A percentile compares a stretch with the other conserved stretches of the same genome.
phyloP scores from a whole-genome alignment of 1,284 basidiomycete genomes.

The Phenoliferia sp. region DNA sequence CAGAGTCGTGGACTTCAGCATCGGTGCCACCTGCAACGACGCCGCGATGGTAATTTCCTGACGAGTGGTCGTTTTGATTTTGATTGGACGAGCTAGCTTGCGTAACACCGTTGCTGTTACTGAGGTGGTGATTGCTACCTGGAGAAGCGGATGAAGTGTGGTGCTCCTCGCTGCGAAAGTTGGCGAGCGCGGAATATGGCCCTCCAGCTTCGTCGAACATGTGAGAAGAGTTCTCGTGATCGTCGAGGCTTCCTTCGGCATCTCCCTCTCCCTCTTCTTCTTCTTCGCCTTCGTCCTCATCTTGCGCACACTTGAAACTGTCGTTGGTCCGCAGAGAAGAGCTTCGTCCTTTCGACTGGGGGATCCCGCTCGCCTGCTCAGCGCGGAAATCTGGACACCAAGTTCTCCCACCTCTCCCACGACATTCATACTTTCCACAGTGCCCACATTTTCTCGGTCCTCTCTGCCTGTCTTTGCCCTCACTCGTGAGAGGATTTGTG shows the following conservation, averaged over 20 bases:
- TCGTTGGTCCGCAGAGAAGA: background rate
- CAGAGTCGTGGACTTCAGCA: background rate
- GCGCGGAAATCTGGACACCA: background rate
- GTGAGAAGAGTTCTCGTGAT: background rate
- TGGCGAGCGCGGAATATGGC: background rate
- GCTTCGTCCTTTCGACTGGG: background rate
- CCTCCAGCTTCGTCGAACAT: too few species aligned
- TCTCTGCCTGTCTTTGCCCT: background rate
- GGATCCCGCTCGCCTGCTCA: background rate
- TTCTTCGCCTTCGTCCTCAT: background rate
- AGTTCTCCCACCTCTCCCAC: background rate
- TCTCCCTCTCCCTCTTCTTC: background rate
- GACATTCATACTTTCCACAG: background rate
- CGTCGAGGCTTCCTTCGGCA: background rate
- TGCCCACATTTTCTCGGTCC: conserved; percentile 2
- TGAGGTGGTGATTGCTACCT: too few species aligned
- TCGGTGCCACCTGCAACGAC: background rate
- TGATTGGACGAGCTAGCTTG: too few species aligned
- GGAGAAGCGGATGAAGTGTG: too few species aligned
- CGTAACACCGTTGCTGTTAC: too few species aligned
- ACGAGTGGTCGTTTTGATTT: background rate
- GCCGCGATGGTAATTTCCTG: background rate
- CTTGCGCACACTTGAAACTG: background rate
- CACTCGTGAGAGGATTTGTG: background rate
- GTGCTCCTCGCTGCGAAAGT: background rate